Conservation (phyloP, 2,329 filamentous ascomycete species). For the Ambrosiella cleistominuta region DNA sequence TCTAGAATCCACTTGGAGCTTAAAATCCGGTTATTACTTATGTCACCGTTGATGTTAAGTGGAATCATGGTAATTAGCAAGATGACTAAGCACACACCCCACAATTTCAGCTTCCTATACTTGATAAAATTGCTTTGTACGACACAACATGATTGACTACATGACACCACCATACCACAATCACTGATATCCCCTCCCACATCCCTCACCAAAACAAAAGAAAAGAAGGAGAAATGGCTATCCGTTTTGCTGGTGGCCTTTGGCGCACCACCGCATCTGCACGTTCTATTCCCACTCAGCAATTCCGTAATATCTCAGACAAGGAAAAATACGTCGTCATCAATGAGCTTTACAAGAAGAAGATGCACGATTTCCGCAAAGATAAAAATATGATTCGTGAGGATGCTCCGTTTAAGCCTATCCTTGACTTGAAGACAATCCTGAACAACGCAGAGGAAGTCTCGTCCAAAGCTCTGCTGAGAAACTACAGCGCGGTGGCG, state of each 20-base stretch:
- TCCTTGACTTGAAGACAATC: conserved; percentile 76
- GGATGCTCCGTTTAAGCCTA: conserved; percentile 58
- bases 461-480: conserved; percentile 63
- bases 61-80: no score
- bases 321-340: not conserved
- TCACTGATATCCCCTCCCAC: no score
- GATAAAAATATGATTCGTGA: conserved; percentile 29
- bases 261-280: not conserved
- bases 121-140: no score
- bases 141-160: no score
- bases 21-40: no score
- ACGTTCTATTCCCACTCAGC: not conserved
- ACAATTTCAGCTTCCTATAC: no score
- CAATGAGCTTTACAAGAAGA: not conserved
- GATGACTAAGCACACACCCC: no score
- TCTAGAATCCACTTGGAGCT: no score
- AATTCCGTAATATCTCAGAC: not conserved
- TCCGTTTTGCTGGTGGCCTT: not conserved
- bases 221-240: no score
- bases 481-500: conserved; percentile 55
- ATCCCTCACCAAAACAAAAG: no score
- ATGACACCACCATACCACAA: no score
- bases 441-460: conserved; percentile 68
- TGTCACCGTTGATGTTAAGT: no score
- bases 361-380: not conserved